Conservation (phyloP, 2,329 filamentous ascomycete genomes). For the Penicillium corylophilum region DNA sequence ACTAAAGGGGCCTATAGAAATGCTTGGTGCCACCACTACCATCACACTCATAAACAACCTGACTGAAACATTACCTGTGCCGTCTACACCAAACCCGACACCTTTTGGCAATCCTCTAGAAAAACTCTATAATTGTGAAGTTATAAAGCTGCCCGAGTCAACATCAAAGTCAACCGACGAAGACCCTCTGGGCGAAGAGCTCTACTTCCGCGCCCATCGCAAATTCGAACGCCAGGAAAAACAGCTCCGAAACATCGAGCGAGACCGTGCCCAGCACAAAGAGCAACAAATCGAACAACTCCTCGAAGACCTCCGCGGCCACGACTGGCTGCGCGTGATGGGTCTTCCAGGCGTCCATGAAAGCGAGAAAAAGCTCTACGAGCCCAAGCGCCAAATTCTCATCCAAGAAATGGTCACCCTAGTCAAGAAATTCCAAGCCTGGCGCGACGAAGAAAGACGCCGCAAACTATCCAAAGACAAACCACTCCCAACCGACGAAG, state of each 20-base stretch:
- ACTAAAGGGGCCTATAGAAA: constrained; percentile 53
- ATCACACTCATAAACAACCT: constrained; percentile 68
- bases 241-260: constrained; percentile 66
- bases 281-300: constrained; percentile 65
- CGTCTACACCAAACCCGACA: constrained; percentile 19
- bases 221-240: constrained; percentile 66
- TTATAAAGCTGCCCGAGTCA: constrained; percentile 20
- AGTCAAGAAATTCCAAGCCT: constrained; percentile 81
- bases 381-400: constrained; percentile 81
- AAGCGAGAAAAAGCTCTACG: constrained; percentile 79
- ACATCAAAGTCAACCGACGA: constrained; percentile 15
- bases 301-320: constrained; percentile 80
- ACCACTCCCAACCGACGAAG: constrained; percentile 8
- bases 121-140: constrained; percentile 39
- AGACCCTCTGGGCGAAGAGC: constrained; percentile 58
- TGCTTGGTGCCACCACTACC: constrained; percentile 69
- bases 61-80: constrained; percentile 30
- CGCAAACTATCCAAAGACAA: constrained; percentile 74
- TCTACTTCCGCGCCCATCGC: constrained; percentile 59
- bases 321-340: constrained; percentile 91
- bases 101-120: constrained; percentile 39
- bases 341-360: constrained; percentile 84
- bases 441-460: constrained; percentile 87
- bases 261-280: constrained; percentile 65
- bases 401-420: constrained; percentile 78